Evolutionary conservation across 208 protist genomes (phyloP).

Genomic region (Trypanosoma mega): DNA sequence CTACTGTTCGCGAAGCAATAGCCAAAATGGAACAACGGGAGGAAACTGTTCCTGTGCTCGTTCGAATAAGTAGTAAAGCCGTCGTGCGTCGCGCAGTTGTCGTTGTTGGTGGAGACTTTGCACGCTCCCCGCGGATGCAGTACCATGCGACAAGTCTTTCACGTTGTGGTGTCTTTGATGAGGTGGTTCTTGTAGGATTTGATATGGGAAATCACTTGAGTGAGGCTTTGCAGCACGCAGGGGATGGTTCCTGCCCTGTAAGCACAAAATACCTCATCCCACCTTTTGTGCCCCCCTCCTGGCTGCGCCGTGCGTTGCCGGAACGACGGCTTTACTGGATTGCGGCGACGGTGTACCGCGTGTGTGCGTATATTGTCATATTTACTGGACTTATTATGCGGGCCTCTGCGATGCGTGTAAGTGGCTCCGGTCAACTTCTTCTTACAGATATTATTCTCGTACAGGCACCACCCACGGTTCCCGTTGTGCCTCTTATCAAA

Average conservation of each 20-base stretch:
- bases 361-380: constrained; percentile 29
- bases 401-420: constrained; percentile 60
- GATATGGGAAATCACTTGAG: constrained; percentile 71
- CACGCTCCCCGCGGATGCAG: constrained; percentile 88
- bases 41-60: background rate
- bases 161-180: constrained; percentile 63
- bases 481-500: constrained; percentile 76
- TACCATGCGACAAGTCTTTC: constrained; percentile 85
- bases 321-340: constrained; percentile 56
- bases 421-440: constrained; percentile 62
- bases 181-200: constrained; percentile 73
- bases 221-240: constrained; percentile 37
- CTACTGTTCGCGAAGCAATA: constrained; percentile 38
- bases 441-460: constrained; percentile 68
- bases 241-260: constrained; percentile 21
- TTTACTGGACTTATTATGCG: constrained; percentile 53
- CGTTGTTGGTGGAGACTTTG: constrained; percentile 89
- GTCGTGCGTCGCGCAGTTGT: constrained; percentile 74
- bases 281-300: constrained; percentile 48
- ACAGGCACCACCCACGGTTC: constrained; percentile 83
- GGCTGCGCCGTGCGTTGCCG: constrained; percentile 53
- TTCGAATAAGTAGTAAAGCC: constrained; percentile 12
- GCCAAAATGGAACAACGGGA: constrained; percentile 3
- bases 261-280: constrained; percentile 34
- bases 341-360: constrained; percentile 55